Evolutionary conservation across 768 basidiomycete species (phyloP).

Genomic region (Hirschioporus abietinus): DNA sequence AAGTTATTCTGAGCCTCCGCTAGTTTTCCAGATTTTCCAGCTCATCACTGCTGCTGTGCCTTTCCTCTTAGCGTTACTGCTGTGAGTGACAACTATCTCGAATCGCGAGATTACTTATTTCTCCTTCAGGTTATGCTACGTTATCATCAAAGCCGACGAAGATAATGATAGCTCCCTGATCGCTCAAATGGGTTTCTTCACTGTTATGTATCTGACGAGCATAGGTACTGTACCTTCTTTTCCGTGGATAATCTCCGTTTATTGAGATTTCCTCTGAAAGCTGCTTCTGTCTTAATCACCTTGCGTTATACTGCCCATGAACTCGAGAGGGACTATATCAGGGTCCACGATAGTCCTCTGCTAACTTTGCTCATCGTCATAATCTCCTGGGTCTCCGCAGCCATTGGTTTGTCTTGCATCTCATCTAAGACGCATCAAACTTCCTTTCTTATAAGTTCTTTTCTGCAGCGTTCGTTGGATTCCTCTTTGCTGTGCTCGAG

Average conservation of each 20-base stretch:
- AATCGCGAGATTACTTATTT: background rate
- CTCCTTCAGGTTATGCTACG: background rate
- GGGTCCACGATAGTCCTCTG: background rate
- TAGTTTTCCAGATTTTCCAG: constrained; percentile 3
- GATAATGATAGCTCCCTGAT: background rate
- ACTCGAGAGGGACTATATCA: background rate
- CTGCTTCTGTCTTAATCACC: background rate
- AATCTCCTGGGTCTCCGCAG: background rate
- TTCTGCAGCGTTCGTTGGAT: background rate
- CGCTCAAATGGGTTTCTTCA: background rate
- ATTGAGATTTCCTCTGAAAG: background rate
- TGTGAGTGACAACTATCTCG: background rate
- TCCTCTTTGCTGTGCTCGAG: background rate
- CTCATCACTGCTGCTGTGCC: background rate
- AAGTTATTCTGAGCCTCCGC: background rate
- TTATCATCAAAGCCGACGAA: background rate
- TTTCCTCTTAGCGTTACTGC: background rate
- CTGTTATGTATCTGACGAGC: background rate
- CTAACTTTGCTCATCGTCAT: background rate
- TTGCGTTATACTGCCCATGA: background rate
- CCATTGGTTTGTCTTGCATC: background rate
- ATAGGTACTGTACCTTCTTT: background rate
- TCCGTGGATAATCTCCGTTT: background rate
- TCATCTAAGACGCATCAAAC: background rate
- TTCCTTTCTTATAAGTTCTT: background rate